Evolutionary conservation across 1,139 yeast genomes (phyloP).

Genomic region (Geotrichum europaeum): DNA sequence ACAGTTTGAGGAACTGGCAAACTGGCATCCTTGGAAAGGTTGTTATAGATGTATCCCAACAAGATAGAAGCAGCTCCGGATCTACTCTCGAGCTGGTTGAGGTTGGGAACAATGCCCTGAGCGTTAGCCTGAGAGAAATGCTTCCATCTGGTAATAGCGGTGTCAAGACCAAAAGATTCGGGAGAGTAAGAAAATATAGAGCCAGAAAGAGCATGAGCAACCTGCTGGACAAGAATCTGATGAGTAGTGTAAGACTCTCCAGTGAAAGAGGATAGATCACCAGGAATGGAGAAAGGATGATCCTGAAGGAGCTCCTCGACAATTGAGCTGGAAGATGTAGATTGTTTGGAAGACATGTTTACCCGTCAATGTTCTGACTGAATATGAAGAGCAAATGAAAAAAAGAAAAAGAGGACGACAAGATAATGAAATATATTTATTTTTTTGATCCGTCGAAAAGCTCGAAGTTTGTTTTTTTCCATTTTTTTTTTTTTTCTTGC

Average conservation of each 20-base stretch:
- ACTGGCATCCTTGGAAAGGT: constrained; percentile 13
- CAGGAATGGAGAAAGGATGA: constrained; percentile 22
- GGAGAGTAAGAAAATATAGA: constrained; percentile 70
- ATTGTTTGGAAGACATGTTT: constrained; percentile 10
- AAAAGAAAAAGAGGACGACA: neutral
- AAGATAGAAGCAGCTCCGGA: constrained; percentile 80
- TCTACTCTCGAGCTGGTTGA: constrained; percentile 64
- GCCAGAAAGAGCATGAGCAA: constrained; percentile 56
- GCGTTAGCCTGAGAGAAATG: constrained; percentile 45
- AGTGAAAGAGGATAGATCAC: constrained; percentile 23
- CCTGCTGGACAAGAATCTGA: constrained; percentile 57
- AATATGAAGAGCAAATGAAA: neutral
- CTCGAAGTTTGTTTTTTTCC: neutral
- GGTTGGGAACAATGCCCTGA: constrained; percentile 50
- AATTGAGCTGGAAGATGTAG: constrained; percentile 11
- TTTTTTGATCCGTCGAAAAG: neutral
- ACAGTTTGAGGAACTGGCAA: constrained; percentile 37
- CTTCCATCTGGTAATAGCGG: constrained; percentile 56
- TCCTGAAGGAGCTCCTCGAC: constrained; percentile 12
- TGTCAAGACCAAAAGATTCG: constrained; percentile 54
- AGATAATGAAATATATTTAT: neutral
- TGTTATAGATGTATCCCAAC: constrained; percentile 57
- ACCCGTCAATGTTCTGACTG: neutral
- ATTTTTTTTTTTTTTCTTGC: neutral
- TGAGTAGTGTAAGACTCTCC: constrained; percentile 42